A percentile compares a stretch with the other conserved stretches of the same genome.
Conservation (phyloP, 495 filamentous ascomycete genomes). For the Beverwykella pulmonaria region DNA sequence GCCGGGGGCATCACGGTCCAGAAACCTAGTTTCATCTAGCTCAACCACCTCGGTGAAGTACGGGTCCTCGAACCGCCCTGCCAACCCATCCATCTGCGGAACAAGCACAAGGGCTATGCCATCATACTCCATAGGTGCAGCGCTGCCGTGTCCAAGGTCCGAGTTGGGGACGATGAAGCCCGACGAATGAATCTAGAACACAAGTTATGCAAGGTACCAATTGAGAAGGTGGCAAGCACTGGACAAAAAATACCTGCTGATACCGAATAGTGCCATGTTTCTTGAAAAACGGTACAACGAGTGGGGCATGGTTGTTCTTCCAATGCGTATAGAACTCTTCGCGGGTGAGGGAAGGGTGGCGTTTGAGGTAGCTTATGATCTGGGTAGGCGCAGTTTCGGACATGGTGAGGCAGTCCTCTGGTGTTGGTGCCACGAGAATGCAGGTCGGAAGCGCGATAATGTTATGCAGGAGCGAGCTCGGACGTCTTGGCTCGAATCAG, state of each 20-base stretch:
- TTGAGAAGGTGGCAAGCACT: background rate
- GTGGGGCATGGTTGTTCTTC: slow-evolving; percentile 17
- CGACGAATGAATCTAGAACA: background rate
- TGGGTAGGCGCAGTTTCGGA: background rate
- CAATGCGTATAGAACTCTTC: slow-evolving; percentile 23
- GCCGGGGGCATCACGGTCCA: slow-evolving; percentile 13
- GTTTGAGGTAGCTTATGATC: slow-evolving; percentile 22
- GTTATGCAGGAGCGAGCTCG: too few relatives aligned
- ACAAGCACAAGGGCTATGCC: slow-evolving; percentile 5
- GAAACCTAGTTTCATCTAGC: slow-evolving; percentile 15
- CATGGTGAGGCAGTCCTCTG: background rate
- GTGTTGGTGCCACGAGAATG: too few relatives aligned
- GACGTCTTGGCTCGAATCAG: too few relatives aligned
- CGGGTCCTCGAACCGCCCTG: background rate
- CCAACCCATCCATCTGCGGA: background rate
- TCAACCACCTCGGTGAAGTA: slow-evolving; percentile 19
- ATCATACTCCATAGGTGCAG: slow-evolving; percentile 14
- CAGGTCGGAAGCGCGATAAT: too few relatives aligned
- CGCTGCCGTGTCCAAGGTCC: background rate
- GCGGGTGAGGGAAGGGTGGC: slow-evolving; percentile 10
- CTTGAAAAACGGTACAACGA: slow-evolving; percentile 15
- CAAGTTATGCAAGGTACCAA: background rate
- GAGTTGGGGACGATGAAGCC: slow-evolving; percentile 4
- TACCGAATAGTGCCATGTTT: slow-evolving; percentile 21
- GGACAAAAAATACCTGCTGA: background rate